phyloP scores from a whole-genome alignment of 179 eudicot species.

The Silene coronaria region DNA sequence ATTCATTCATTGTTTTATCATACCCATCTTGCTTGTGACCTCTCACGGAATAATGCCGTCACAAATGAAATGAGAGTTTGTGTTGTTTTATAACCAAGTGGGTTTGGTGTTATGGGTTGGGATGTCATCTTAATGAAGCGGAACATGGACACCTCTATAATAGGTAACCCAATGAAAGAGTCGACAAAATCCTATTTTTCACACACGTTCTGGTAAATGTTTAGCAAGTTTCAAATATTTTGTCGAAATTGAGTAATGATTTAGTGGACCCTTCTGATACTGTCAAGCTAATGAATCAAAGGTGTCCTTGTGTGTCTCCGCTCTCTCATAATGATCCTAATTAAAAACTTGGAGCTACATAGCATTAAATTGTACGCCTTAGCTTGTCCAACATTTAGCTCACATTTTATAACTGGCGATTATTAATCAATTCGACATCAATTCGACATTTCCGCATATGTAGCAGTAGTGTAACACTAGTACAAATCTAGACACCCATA shows the following conservation, averaged over 20 bases:
- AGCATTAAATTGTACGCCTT: slow-evolving; percentile 15
- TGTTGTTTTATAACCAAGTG: no score
- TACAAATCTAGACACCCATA: background rate
- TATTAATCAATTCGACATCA: background rate
- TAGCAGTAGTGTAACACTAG: background rate
- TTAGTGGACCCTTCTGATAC: background rate
- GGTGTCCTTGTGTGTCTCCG: background rate
- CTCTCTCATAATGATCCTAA: background rate
- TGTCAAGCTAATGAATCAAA: background rate
- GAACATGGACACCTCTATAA: no score
- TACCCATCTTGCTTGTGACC: no score
- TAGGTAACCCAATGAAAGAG: no score
- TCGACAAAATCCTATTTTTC: background rate
- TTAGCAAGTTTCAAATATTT: no score
- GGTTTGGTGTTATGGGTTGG: no score
- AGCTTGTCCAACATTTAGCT: slow-evolving; percentile 3
- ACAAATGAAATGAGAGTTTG: no score
- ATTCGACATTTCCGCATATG: no score
- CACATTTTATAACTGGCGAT: slow-evolving; percentile 3
- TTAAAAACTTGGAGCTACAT: background rate
- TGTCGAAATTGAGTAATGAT: background rate
- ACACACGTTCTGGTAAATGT: background rate
- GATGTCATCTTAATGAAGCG: no score
- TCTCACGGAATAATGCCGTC: no score
- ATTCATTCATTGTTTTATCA: no score